Percentiles rank a stretch among this genome's conserved stretches.
phyloP scores from a whole-genome alignment of 306 rosid species.

The Sindora glabra region DNA sequence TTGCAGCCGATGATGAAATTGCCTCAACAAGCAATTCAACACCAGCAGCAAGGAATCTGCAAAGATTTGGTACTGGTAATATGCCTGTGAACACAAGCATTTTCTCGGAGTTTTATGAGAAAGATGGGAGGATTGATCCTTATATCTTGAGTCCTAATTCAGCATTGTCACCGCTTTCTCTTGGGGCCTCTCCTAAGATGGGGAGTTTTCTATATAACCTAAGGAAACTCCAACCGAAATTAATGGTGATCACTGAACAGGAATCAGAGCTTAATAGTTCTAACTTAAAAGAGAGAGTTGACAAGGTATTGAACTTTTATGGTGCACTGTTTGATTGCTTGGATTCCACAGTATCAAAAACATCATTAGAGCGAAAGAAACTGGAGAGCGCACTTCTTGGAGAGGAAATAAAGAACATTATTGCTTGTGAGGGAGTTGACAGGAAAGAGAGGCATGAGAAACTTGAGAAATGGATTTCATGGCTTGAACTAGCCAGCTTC shows the following conservation, averaged over 20 bases:
- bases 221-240: constrained; percentile 52
- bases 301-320: constrained; percentile 49
- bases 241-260: constrained; percentile 75
- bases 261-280: constrained; percentile 75
- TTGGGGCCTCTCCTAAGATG: constrained; percentile 67
- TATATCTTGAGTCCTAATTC: constrained; percentile 51
- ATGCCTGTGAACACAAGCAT: constrained; percentile 46
- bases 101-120: constrained; percentile 61
- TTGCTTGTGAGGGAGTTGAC: constrained; percentile 72
- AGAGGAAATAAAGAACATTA: constrained; percentile 72
- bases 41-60: constrained; percentile 31
- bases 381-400: constrained; percentile 71
- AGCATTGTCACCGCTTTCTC: constrained; percentile 50
- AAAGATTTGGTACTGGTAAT: too few relatives aligned
- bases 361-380: constrained; percentile 47
- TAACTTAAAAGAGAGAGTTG: constrained; percentile 56
- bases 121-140: constrained; percentile 46
- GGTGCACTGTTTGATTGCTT: constrained; percentile 73
- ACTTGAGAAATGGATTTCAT: constrained; percentile 58
- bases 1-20: constrained; percentile 59
- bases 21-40: constrained; percentile 42
- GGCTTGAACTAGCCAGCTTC: constrained; percentile 67
- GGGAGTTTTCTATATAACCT: constrained; percentile 44
- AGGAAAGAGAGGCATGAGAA: constrained; percentile 76
- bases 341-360: constrained; percentile 55